Evolutionary conservation across 495 filamentous ascomycete species (phyloP).

Genomic region (Aspergillus olivimuriae): DNA sequence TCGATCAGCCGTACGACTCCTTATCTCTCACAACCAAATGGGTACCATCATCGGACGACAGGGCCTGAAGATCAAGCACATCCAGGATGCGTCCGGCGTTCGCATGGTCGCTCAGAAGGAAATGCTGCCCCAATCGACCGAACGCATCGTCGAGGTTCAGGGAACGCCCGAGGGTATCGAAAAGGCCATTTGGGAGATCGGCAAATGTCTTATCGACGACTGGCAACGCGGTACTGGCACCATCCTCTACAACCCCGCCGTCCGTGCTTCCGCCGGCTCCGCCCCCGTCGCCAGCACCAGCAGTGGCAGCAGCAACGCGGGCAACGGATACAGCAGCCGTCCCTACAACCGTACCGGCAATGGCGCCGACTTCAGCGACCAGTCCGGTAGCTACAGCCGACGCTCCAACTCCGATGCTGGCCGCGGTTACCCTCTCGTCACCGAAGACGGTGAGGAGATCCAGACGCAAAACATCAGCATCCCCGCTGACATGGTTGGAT

Average conservation of each 20-base stretch:
- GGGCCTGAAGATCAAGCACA: conserved; percentile 98
- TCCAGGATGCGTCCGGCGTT: conserved; percentile 93
- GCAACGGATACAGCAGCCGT: conserved; percentile 55
- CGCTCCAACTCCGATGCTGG: conserved; percentile 75
- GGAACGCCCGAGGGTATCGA: conserved; percentile 91
- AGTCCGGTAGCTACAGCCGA: conserved; percentile 56
- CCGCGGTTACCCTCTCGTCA: conserved; percentile 71
- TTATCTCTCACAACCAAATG: conserved; percentile 99
- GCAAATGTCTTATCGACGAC: conserved; percentile 96
- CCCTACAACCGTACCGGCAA: conserved; percentile 91
- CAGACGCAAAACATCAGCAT: conserved; percentile 99
- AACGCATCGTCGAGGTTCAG: conserved; percentile 93
- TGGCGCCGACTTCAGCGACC: conserved; percentile 94
- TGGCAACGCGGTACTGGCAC: conserved; percentile 95
- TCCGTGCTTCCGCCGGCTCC: conserved; percentile 63
- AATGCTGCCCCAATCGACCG: conserved; percentile 98
- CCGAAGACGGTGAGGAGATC: conserved; percentile 94
- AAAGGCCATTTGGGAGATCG: conserved; percentile 95
- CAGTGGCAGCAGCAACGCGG: conserved; percentile 20
- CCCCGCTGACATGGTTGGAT: conserved; percentile 98
- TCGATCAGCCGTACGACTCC: conserved; percentile 76
- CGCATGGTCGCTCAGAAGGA: conserved; percentile 99
- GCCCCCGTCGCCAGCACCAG: conserved; percentile 24
- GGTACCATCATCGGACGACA: conserved; percentile 96
- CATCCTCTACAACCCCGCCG: conserved; percentile 91